Evolutionary conservation across 768 basidiomycete species (phyloP), one percentile per base, ranked within the genome.

Genomic region (Mycena filopes): DNA sequence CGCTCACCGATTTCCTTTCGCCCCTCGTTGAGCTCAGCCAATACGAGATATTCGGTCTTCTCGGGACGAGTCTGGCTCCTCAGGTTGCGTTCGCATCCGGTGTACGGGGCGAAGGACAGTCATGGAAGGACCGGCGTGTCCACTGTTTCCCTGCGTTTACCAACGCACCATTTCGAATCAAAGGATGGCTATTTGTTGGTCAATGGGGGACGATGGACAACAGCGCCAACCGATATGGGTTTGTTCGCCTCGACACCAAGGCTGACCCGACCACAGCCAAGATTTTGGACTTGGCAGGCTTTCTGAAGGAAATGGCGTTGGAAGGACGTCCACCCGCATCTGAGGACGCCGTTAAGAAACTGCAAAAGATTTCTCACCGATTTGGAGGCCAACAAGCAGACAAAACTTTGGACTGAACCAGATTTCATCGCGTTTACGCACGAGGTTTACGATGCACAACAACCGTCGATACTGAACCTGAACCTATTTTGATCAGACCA

Each of bases 241-340:
- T 59, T 25, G 41, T 62, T 41, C 33, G 13, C 51, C 25, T 63
- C 15, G 56, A 46, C 36, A 4, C 20, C 3, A 3, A 23, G n/a
- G 56, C 15, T 56, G 31, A 16, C 51, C 60, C 36, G 38, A 62
- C 33, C 25, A 60, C 63, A 41, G 43, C 25, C 18, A 56, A 29
- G 55, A 56, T 65, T 21, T 67, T 46, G 38, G 67, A 67, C 57
- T 36, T 76, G 16, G 16, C 33, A 0, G 62, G 58, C 2, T 78
- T 74, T 54, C 54, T 76, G 51, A 23, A 53, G 20, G 72, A 67
- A 46, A 73, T 74, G 68, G 68, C 62, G 45, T 45, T 54, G 25
- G 71, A 76, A 55, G 75, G 73, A 15, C 65, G 71, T 9, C 70
- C 74, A 6, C 18, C 57, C 45, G 67, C 71, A 12, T 48, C 70